phyloP scores from a whole-genome alignment of 257 asterid species.

The Ballota nigra region DNA sequence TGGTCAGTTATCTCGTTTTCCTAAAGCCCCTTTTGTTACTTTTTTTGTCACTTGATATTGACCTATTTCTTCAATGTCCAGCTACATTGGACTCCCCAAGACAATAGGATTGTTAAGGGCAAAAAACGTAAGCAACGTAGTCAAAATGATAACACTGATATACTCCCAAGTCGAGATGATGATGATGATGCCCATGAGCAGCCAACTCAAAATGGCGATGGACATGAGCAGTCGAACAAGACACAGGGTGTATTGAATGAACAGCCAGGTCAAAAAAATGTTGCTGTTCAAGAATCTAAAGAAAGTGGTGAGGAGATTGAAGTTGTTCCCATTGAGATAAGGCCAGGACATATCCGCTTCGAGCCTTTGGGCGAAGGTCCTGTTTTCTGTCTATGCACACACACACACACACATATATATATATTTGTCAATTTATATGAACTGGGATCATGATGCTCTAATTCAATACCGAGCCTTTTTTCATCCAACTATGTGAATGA shows the following conservation, averaged over 20 bases:
- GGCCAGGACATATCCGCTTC: conserved; percentile 98
- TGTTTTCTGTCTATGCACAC: conserved; percentile 16
- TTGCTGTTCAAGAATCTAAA: conserved; percentile 24
- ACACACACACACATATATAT: too few species aligned
- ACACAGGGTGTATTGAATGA: conserved; percentile 25
- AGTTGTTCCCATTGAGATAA: conserved; percentile 67
- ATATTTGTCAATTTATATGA: background rate
- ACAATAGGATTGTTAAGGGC: conserved; percentile 33
- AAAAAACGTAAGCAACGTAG: conserved; percentile 29
- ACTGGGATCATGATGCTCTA: conserved; percentile 10
- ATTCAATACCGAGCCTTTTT: background rate
- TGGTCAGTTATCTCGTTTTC: conserved; percentile 47
- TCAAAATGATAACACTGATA: conserved; percentile 28
- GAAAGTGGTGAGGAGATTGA: conserved; percentile 45
- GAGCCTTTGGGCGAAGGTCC: conserved; percentile 77
- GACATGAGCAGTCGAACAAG: conserved; percentile 34
- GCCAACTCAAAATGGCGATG: conserved; percentile 36
- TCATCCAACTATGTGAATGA: conserved; percentile 3
- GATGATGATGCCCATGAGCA: conserved; percentile 35
- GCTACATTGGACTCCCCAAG: conserved; percentile 66
- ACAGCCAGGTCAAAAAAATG: conserved; percentile 34
- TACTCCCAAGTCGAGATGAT: conserved; percentile 34
- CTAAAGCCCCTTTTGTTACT: conserved; percentile 3
- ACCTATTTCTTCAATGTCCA: conserved; percentile 34
- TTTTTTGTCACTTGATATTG: conserved; percentile 17